Percentiles rank a stretch among this genome's conserved stretches.
phyloP scores from a whole-genome alignment of 2,329 filamentous ascomycete species.

The Trichoderma brevicompactum region DNA sequence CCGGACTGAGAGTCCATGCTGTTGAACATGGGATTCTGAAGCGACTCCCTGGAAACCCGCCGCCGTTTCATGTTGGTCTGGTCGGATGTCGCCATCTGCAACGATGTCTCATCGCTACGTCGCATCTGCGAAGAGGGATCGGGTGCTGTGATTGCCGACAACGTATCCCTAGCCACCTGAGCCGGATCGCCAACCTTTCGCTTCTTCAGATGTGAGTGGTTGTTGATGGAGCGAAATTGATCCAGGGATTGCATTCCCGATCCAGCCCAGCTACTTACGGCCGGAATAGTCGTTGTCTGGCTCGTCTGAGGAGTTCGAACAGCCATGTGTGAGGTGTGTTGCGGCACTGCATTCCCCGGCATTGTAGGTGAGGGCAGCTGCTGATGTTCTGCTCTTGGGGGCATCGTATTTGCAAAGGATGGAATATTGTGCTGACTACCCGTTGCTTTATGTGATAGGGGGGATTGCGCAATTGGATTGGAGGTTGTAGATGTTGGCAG shows the following conservation, averaged over 20 bases:
- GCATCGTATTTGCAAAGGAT: slow-evolving; percentile 14
- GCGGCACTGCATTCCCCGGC: neutral
- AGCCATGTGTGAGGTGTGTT: slow-evolving; percentile 3
- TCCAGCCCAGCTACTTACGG: slow-evolving; percentile 16
- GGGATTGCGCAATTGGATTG: slow-evolving; percentile 27
- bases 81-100: slow-evolving; percentile 28
- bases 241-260: slow-evolving; percentile 21
- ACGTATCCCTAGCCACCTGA: slow-evolving; percentile 10
- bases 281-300: slow-evolving; percentile 1
- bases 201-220: slow-evolving; percentile 17
- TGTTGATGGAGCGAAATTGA: slow-evolving; percentile 13
- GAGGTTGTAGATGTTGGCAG: neutral
- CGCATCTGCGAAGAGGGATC: slow-evolving; percentile 23
- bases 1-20: slow-evolving; percentile 28
- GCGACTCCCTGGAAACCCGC: slow-evolving; percentile 35
- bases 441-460: slow-evolving; percentile 31
- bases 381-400: slow-evolving; percentile 17
- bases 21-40: slow-evolving; percentile 27
- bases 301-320: neutral
- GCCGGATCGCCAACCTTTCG: slow-evolving; percentile 20
- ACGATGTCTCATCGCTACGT: slow-evolving; percentile 27
- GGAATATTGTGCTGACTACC: slow-evolving; percentile 19
- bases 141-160: neutral
- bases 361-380: slow-evolving; percentile 11
- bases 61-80: slow-evolving; percentile 36